Evolutionary conservation across 192 early-diverging fungal species (phyloP).

Genomic region (Obelidium mucronatum): DNA sequence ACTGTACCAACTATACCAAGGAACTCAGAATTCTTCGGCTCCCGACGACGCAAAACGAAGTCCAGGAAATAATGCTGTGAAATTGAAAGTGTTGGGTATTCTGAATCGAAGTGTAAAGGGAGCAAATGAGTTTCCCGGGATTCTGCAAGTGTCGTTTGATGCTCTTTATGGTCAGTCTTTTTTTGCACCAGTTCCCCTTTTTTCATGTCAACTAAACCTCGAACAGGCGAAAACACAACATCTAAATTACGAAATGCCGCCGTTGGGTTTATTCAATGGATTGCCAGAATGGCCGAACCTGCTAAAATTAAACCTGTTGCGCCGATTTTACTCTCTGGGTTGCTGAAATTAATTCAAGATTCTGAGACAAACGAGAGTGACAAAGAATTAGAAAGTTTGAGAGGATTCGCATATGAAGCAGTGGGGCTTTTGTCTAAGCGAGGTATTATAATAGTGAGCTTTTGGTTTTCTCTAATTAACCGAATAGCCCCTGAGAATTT

Average conservation of each 20-base stretch:
- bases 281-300: constrained; percentile 70
- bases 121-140: constrained; percentile 70
- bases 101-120: constrained; percentile 73
- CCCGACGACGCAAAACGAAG: constrained; percentile 19
- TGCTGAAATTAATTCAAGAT: constrained; percentile 68
- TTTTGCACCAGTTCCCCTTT: neutral
- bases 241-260: constrained; percentile 73
- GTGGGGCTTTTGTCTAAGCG: constrained; percentile 78
- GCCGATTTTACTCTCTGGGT: constrained; percentile 71
- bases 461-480: neutral
- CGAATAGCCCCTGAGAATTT: constrained; percentile 70
- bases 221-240: constrained; percentile 68
- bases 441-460: constrained; percentile 48
- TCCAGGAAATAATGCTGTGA: constrained; percentile 62
- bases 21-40: constrained; percentile 20
- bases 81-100: constrained; percentile 67
- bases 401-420: constrained; percentile 87
- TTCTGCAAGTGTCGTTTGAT: constrained; percentile 80
- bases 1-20: constrained; percentile 71
- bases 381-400: constrained; percentile 66
- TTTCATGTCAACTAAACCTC: constrained; percentile 12
- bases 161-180: constrained; percentile 70
- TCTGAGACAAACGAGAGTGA: neutral
- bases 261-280: constrained; percentile 91
- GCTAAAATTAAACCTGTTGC: constrained; percentile 68